Evolutionary conservation across 257 asterid genomes (phyloP), one percentile per base, ranked within the genome.

Genomic region (Salvia rosmarinus): DNA sequence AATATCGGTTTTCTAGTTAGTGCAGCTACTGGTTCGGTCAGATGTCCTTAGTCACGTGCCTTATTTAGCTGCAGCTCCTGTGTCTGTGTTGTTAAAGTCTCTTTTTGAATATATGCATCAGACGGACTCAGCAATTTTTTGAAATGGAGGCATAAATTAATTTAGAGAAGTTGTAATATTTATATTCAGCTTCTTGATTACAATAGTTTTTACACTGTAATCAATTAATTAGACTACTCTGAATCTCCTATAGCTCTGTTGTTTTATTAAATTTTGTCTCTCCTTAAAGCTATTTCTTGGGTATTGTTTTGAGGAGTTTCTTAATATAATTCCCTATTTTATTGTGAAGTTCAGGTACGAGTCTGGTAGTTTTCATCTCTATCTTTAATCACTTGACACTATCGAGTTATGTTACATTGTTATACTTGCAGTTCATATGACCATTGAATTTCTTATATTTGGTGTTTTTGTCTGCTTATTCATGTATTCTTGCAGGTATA

Each of bases 401-500:
- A 52, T 50, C 3, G 10, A 6, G 6, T 47, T 21, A 14, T 49
- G 10, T 43, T 28, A 25, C 32, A 55, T 55, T 52, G 11, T 56
- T 51, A 3, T 44, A 74, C 51, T 16, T 61, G 23, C 51, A 49
- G 19, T 73, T 71, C 6, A 25, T 61, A 16, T 74, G 20, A 37
- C 34, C 57, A 37, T 70, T 72, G 37, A 23, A 32, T 44, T 51
- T 73, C 56, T 49, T 23, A 64, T 28, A 17, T 19, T 19, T 30
- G 42, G 32, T 11, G 0, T 70, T 9, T 57, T 4, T 76, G 49
- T 20, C n/a, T 64, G 46, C 17, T 74, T 28, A 11, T 71, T 51
- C 56, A 55, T 47, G 42, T 50, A 1, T 66, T 62, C 58, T 64
- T 86, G 80, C 86, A 90, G 96, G 75, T 77, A 55, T 90, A 88